A percentile compares a stretch with the other conserved stretches of the same genome.
phyloP scores from a whole-genome alignment of 768 basidiomycete genomes.

The Strobilomyces echinocephalus region DNA sequence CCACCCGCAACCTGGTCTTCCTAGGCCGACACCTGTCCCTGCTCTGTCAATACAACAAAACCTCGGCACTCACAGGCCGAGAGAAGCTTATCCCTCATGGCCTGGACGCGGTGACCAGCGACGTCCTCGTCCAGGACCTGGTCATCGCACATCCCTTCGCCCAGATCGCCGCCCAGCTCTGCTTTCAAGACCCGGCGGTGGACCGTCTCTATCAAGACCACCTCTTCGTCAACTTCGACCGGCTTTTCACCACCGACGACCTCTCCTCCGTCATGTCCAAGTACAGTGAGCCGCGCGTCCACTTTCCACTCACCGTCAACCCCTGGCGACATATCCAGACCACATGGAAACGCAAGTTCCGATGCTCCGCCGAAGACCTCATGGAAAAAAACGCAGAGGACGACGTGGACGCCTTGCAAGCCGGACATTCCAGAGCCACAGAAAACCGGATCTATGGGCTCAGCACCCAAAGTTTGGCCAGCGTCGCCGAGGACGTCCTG shows the following conservation, averaged over 20 bases:
- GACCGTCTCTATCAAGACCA: slow-evolving; percentile 4
- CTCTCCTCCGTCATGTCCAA: background rate
- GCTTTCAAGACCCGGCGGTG: background rate
- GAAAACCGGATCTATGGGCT: slow-evolving; percentile 1
- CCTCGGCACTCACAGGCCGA: background rate
- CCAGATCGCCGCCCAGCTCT: background rate
- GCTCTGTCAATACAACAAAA: slow-evolving; percentile 1
- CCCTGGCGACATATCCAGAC: slow-evolving; percentile 4
- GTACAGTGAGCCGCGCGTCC: background rate
- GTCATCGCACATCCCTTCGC: background rate
- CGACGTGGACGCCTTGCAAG: background rate
- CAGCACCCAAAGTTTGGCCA: background rate
- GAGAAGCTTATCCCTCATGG: slow-evolving; percentile 8
- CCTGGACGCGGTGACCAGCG: background rate
- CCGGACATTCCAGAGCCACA: background rate
- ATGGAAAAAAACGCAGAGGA: background rate
- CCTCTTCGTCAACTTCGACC: slow-evolving; percentile 17
- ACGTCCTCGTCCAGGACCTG: background rate
- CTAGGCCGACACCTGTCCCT: background rate
- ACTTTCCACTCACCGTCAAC: background rate
- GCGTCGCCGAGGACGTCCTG: background rate
- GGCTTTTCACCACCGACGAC: background rate
- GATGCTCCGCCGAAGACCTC: background rate
- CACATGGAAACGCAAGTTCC: slow-evolving; percentile 4
- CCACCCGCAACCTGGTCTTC: background rate